These are phyloP conservation scores for Trichosporon asahii DNA, from an alignment of 1,284 basidiomycete genomes.

Conservation along the genomic window DNA sequence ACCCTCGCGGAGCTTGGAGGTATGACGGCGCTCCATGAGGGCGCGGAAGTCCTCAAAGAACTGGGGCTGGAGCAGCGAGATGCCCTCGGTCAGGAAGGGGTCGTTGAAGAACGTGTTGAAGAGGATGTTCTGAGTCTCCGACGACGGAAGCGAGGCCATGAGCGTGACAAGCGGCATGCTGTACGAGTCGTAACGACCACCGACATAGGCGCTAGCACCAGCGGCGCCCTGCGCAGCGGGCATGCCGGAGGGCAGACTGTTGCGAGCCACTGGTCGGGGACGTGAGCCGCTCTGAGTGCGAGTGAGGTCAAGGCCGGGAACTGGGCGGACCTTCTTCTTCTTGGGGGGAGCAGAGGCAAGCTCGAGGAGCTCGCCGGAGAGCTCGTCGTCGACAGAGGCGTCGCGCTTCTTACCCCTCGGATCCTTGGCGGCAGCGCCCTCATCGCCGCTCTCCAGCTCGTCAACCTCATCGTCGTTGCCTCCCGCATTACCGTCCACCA, in stretches of 20 bases:
- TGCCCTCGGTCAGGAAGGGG: constrained; percentile 46
- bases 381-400: constrained; percentile 35
- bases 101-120: constrained; percentile 46
- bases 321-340: constrained; percentile 34
- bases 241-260: constrained; percentile 12
- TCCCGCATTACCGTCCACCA: constrained; percentile 20
- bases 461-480: constrained; percentile 35
- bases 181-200: constrained; percentile 34
- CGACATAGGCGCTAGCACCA: not conserved
- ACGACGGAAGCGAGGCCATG: constrained; percentile 37
- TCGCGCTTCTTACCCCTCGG: constrained; percentile 32
- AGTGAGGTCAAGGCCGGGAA: constrained; percentile 11
- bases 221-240: not conserved
- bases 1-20: constrained; percentile 30
- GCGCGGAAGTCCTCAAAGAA: constrained; percentile 38
- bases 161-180: constrained; percentile 33
- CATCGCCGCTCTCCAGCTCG: constrained; percentile 35
- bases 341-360: constrained; percentile 41
- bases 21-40: constrained; percentile 32
- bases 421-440: constrained; percentile 15
- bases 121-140: constrained; percentile 40
- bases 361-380: constrained; percentile 36
- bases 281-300: constrained; percentile 6
- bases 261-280: constrained; percentile 15
- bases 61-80: constrained; percentile 43